Conservation (phyloP, 164 flowering plant genomes). For the Macadamia integrifolia region DNA sequence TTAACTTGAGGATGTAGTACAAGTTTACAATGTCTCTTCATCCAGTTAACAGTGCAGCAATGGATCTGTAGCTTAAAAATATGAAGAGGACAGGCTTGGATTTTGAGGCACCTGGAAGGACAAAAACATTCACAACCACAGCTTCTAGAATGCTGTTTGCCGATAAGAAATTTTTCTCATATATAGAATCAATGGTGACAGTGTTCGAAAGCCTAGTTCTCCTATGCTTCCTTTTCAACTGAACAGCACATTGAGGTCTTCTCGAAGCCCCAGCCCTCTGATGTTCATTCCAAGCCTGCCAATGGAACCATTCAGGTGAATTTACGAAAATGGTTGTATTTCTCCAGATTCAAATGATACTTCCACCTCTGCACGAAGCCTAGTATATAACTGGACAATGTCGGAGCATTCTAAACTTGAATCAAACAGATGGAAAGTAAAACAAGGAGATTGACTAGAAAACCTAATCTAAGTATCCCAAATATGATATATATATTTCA, state of each 20-base stretch:
- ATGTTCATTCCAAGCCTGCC: constrained; percentile 83
- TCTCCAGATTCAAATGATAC: background rate
- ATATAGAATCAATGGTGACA: constrained; percentile 72
- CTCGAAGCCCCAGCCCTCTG: constrained; percentile 41
- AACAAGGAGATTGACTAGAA: too few species aligned
- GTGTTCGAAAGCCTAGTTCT: constrained; percentile 67
- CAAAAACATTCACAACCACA: constrained; percentile 55
- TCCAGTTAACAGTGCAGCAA: too few species aligned
- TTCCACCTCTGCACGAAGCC: background rate
- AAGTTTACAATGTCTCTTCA: too few species aligned
- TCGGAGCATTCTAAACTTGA: background rate
- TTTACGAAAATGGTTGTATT: too few species aligned
- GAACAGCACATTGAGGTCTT: constrained; percentile 46
- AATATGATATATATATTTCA: background rate
- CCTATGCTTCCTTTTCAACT: constrained; percentile 46
- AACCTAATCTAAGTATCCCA: too few species aligned
- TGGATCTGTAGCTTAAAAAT: too few species aligned
- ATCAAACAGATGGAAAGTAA: too few species aligned
- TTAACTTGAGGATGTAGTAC: too few species aligned
- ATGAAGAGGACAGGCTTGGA: background rate
- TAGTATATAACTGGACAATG: background rate
- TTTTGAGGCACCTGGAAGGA: constrained; percentile 68
- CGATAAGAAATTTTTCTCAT: constrained; percentile 77
- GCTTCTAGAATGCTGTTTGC: constrained; percentile 68
- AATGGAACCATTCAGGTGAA: background rate